These are phyloP conservation scores for Sphagnum tenellum DNA, from an alignment of 225 moss, liverwort and hornwort species.

Conservation along the genomic window DNA sequence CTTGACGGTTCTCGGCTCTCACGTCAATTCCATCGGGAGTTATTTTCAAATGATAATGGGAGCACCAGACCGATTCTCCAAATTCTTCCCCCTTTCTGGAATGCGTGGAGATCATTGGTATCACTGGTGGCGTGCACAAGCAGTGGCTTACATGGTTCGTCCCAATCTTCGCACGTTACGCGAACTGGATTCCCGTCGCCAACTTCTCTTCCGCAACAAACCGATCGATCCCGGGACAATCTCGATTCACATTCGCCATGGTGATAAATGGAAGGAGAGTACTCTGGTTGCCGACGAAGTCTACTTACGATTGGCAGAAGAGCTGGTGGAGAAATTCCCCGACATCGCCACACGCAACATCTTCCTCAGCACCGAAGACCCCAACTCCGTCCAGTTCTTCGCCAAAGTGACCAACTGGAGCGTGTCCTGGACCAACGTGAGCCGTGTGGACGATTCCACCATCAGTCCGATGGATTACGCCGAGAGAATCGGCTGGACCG, in stretches of 20 bases:
- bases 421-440: conserved; percentile 33
- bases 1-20: too few species aligned
- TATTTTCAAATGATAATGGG: too few species aligned
- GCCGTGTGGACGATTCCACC: not conserved
- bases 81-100: too few species aligned
- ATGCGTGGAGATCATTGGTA: too few species aligned
- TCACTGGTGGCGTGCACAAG: conserved; percentile 44
- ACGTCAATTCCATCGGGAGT: too few species aligned
- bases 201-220: conserved; percentile 13
- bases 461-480: conserved; percentile 9
- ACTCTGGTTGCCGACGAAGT: conserved; percentile 4
- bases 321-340: conserved; percentile 15
- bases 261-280: conserved; percentile 14
- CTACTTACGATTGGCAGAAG: conserved; percentile 16
- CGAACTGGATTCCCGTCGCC: conserved; percentile 23
- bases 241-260: conserved; percentile 34
- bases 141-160: conserved; percentile 31
- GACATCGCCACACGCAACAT: conserved; percentile 18
- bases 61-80: too few species aligned
- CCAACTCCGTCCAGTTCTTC: conserved; percentile 24
- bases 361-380: conserved; percentile 38
- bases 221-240: conserved; percentile 25
- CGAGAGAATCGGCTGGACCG: conserved; percentile 2
- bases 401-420: conserved; percentile 23
- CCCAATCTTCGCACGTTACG: conserved; percentile 18